Evolutionary conservation across 78 protist species (phyloP).

Genomic region (Pigoraptor vietnamica): DNA sequence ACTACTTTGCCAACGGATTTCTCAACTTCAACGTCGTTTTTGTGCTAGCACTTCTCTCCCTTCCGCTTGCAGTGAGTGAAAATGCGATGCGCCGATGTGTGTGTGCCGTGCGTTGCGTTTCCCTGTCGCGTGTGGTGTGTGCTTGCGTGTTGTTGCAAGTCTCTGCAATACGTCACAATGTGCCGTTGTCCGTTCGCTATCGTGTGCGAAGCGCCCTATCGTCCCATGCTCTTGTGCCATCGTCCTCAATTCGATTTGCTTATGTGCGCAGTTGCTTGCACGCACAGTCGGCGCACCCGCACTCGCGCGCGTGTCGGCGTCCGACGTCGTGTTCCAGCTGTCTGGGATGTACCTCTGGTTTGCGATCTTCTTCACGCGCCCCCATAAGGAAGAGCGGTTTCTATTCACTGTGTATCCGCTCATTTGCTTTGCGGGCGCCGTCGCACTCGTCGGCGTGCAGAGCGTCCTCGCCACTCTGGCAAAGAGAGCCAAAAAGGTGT

Average conservation of each 20-base stretch:
- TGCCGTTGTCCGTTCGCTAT: too few relatives aligned
- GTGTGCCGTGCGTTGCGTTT: too few relatives aligned
- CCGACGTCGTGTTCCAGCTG: background rate
- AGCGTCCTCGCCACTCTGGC: background rate
- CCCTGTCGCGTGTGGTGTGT: too few relatives aligned
- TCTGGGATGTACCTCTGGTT: background rate
- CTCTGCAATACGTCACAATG: too few relatives aligned
- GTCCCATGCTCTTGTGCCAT: too few relatives aligned
- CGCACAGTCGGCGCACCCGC: background rate
- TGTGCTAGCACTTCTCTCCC: slow-evolving; percentile 23
- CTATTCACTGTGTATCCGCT: slow-evolving; percentile 61
- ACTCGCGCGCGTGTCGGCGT: background rate
- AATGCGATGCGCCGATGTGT: too few relatives aligned
- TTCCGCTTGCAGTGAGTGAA: background rate
- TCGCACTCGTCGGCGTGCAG: background rate
- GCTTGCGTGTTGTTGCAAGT: too few relatives aligned
- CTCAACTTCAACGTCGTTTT: slow-evolving; percentile 65
- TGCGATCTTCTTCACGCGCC: slow-evolving; percentile 44
- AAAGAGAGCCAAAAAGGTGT: background rate
- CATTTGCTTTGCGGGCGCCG: slow-evolving; percentile 35
- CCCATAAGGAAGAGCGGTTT: slow-evolving; percentile 84
- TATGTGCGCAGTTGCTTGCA: background rate
- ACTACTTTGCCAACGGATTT: slow-evolving; percentile 46
- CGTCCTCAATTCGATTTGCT: too few relatives aligned
- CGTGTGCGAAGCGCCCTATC: too few relatives aligned